Percentiles rank a stretch among this genome's conserved stretches.
Conservation (phyloP, 306 rosid genomes). For the Rosa multiflora region DNA sequence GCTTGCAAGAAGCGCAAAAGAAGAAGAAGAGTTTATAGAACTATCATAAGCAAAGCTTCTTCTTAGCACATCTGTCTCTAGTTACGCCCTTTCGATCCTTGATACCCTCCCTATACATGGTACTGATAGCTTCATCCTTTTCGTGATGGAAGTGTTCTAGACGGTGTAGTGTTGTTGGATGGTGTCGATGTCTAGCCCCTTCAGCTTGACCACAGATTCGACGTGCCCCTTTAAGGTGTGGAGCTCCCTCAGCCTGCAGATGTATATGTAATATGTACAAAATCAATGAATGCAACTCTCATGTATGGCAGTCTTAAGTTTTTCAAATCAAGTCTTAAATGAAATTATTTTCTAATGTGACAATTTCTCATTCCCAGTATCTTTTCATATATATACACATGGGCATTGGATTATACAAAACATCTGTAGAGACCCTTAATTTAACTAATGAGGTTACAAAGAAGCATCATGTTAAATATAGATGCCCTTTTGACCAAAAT, state of each 20-base stretch:
- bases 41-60: slow-evolving; percentile 1
- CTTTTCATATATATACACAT: background rate
- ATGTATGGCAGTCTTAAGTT: background rate
- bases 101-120: background rate
- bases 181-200: slow-evolving; percentile 70
- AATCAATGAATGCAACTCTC: slow-evolving; percentile 1
- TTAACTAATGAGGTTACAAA: background rate
- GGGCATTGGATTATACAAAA: background rate
- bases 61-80: background rate
- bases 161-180: slow-evolving; percentile 42
- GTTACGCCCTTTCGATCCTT: background rate
- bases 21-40: background rate
- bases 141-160: background rate
- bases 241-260: slow-evolving; percentile 68
- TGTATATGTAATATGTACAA: background rate
- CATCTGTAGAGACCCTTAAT: background rate
- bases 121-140: background rate
- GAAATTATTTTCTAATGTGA: background rate
- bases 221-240: slow-evolving; percentile 83
- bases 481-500: background rate
- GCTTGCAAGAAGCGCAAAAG: background rate
- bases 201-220: slow-evolving; percentile 74
- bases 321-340: background rate
- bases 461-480: background rate
- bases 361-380: background rate